Evolutionary conservation across 2,329 filamentous ascomycete genomes (phyloP), one percentile per base, ranked within the genome.

Genomic region (Mycogone perniciosa): DNA sequence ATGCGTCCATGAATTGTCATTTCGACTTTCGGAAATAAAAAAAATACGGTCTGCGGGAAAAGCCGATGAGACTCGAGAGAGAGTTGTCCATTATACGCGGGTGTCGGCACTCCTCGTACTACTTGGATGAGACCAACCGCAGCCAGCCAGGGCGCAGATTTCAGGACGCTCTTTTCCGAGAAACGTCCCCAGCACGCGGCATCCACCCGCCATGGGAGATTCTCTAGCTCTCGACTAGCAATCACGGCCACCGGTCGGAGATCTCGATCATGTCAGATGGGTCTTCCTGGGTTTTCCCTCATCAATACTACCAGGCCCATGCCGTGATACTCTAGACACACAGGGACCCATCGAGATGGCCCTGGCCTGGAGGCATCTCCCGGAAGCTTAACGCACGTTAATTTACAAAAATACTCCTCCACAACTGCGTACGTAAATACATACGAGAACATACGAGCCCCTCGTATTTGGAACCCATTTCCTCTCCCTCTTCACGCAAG

Each of bases 181-280:
- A 20, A 20, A 20, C 20, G 20, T 20, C 20, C 20, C 20, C 20
- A 20, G 20, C 20, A 20, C 20, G 20, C 20, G 20, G 44, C 38
- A 46, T 46, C 39, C 44, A 38, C 44, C 30, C 37, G 31, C 37
- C 34, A 46, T 43, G 49, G 44, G 20, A 51, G 46, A 37, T 46
- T 29, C 38, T 33, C 20, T 20, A 20, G 20, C 20, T 20, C 20
- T 20, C 20, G 20, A 20, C 35, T 7, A 46, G 37, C 37, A 40
- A 35, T 31, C 43, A 46, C 49, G 31, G 35, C 13, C 34, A 46
- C 35, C 6, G 8, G 29, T 46, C 37, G 7, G 38, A 51, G 49
- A 51, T 51, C 49, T 51, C 49, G 49, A 51, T 51, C 49, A 43
- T 39, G 39, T 46, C 27, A 29, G 27, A 37, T 29, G 20, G 49